Evolutionary conservation across 75 land plant genomes (phyloP).

Genomic region (Gnetum montanum): DNA sequence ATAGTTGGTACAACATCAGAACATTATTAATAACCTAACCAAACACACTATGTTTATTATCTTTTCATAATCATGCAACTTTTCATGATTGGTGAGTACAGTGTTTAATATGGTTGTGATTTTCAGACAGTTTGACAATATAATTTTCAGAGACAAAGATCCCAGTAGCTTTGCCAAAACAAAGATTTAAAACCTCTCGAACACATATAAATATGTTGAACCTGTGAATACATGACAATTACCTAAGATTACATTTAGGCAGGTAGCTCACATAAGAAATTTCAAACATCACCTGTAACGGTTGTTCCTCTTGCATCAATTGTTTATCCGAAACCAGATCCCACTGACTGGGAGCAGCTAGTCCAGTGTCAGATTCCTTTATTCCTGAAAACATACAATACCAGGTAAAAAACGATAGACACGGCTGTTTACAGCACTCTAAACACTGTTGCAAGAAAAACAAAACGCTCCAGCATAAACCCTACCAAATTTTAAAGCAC

Average conservation of each 20-base stretch:
- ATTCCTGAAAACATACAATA: conserved; percentile 56
- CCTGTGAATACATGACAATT: too few species aligned
- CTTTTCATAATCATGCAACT: too few species aligned
- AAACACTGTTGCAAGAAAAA: not conserved
- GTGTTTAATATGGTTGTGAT: too few species aligned
- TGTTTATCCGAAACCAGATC: conserved; percentile 99
- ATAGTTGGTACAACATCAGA: conserved; percentile 1
- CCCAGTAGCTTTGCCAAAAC: too few species aligned
- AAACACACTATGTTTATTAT: not conserved
- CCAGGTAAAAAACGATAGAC: not conserved
- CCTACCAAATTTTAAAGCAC: not conserved
- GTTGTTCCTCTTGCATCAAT: conserved; percentile 99
- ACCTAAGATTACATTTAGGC: too few species aligned
- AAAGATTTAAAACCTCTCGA: too few species aligned
- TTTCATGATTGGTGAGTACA: too few species aligned
- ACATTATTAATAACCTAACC: not conserved
- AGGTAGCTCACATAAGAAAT: too few species aligned
- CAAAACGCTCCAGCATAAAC: not conserved
- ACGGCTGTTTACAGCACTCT: not conserved
- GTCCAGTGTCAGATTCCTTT: conserved; percentile 95
- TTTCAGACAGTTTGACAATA: too few species aligned
- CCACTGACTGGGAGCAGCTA: conserved; percentile 99
- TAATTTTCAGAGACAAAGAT: too few species aligned
- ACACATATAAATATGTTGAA: too few species aligned
- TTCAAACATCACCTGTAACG: conserved; percentile 95